Conservation (phyloP, 805 yeast species). For the Kuraishia piskuri region DNA sequence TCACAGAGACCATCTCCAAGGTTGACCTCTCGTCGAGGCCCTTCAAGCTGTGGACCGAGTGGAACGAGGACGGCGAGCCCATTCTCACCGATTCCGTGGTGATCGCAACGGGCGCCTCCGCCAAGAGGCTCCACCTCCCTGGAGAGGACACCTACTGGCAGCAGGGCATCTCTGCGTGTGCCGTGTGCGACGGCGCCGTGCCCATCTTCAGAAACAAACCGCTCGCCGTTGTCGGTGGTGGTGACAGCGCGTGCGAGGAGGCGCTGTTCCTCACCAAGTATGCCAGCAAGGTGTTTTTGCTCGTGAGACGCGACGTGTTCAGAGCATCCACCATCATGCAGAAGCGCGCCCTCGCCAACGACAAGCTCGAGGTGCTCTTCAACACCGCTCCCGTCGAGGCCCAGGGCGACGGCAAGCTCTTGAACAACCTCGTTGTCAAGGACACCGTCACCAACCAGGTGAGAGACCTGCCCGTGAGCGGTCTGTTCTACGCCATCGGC, state of each 20-base stretch:
- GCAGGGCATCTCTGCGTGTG: conserved; percentile 98
- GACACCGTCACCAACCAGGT: conserved; percentile 66
- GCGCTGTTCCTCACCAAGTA: conserved; percentile 95
- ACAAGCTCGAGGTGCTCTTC: conserved; percentile 85
- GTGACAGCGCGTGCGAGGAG: conserved; percentile 99
- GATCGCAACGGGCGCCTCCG: conserved; percentile 97
- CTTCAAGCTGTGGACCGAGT: conserved; percentile 95
- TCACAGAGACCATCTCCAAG: conserved; percentile 92
- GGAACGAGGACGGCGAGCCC: conserved; percentile 86
- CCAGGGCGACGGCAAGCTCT: conserved; percentile 85
- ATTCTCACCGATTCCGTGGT: conserved; percentile 88
- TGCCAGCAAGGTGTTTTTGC: conserved; percentile 89
- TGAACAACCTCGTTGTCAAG: conserved; percentile 55
- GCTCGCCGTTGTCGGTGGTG: conserved; percentile 96
- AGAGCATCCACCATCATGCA: conserved; percentile 98
- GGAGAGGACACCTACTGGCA: conserved; percentile 99
- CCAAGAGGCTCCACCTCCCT: conserved; percentile 86
- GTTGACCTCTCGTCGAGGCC: conserved; percentile 85
- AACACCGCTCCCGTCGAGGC: conserved; percentile 83
- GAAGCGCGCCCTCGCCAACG: conserved; percentile 77
- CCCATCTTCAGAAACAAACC: conserved; percentile 98
- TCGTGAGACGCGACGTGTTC: conserved; percentile 89
- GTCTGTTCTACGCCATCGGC: conserved; percentile 96
- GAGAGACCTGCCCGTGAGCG: conserved; percentile 69
- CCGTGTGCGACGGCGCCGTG: conserved; percentile 99